Conservation (phyloP, 495 filamentous ascomycete species). For the Apiosordaria backusii region DNA sequence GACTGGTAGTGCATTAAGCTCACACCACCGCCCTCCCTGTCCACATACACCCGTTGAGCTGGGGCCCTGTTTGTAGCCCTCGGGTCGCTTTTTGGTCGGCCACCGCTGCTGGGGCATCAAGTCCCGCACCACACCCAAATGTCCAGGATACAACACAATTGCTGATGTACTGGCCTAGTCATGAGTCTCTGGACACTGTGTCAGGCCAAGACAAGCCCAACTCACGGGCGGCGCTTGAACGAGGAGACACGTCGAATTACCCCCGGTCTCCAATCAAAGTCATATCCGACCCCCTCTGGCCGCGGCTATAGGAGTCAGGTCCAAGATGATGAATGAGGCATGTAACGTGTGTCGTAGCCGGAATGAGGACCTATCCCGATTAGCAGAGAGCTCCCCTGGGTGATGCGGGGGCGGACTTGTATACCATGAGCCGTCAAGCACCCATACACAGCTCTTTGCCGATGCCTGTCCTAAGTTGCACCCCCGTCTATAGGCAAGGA, state of each 20-base stretch:
- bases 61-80: constrained; percentile 10
- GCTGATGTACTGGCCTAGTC: constrained; percentile 9
- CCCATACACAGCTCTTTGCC: constrained; percentile 14
- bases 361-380: constrained; percentile 17
- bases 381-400: constrained; percentile 11
- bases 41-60: constrained; percentile 14
- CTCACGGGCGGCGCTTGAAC: constrained; percentile 15
- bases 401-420: constrained; percentile 16
- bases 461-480: constrained; percentile 23
- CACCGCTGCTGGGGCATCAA: constrained; percentile 9
- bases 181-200: constrained; percentile 19
- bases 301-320: constrained; percentile 23
- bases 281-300: constrained; percentile 20
- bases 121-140: constrained; percentile 14
- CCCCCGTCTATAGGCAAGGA: constrained; percentile 12
- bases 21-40: constrained; percentile 4
- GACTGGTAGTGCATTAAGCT: constrained; percentile 17
- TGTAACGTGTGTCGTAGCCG: constrained; percentile 4
- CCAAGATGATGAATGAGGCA: constrained; percentile 14
- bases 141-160: constrained; percentile 10
- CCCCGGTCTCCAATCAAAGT: constrained; percentile 27
- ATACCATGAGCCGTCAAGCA: constrained; percentile 3
- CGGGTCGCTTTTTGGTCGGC: constrained; percentile 14
- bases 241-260: constrained; percentile 24
- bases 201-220: constrained; percentile 27